Conservation (phyloP, 176 grass and related monocot species). For the Oryza meridionalis region DNA sequence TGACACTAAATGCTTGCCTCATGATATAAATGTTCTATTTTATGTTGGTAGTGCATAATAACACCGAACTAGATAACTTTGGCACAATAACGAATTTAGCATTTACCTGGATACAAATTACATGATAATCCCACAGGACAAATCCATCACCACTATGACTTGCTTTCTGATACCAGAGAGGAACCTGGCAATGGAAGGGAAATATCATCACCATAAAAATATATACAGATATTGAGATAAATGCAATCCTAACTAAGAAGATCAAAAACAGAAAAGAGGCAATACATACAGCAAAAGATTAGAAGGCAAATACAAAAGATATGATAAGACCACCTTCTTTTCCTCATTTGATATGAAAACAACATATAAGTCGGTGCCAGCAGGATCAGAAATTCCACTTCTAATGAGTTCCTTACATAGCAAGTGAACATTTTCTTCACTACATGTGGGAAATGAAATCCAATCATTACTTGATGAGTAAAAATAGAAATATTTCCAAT, state of each 20-base stretch:
- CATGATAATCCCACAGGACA: constrained; percentile 96
- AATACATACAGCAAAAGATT: not conserved
- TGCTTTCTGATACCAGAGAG: constrained; percentile 90
- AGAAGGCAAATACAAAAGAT: not conserved
- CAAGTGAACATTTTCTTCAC: constrained; percentile 92
- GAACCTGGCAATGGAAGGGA: constrained; percentile 54
- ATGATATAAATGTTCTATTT: constrained; percentile 27
- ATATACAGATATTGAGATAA: not conserved
- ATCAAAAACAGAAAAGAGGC: not conserved
- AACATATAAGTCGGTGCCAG: constrained; percentile 68
- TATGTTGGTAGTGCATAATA: constrained; percentile 19
- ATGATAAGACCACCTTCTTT: constrained; percentile 55
- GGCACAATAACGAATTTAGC: not conserved
- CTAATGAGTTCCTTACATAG: constrained; percentile 73
- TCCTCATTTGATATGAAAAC: constrained; percentile 89
- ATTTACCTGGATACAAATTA: constrained; percentile 86
- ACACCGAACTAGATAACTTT: constrained; percentile 26
- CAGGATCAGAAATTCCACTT: constrained; percentile 57
- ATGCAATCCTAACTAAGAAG: constrained; percentile 7
- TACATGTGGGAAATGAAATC: constrained; percentile 41
- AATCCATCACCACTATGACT: constrained; percentile 60
- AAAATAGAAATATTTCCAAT: not conserved
- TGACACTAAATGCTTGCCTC: constrained; percentile 7
- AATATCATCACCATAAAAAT: constrained; percentile 1
- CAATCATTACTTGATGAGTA: constrained; percentile 10